These are phyloP conservation scores for Quercus aquifolioides DNA, from an alignment of 306 rosid genomes.

Conservation along the genomic window DNA sequence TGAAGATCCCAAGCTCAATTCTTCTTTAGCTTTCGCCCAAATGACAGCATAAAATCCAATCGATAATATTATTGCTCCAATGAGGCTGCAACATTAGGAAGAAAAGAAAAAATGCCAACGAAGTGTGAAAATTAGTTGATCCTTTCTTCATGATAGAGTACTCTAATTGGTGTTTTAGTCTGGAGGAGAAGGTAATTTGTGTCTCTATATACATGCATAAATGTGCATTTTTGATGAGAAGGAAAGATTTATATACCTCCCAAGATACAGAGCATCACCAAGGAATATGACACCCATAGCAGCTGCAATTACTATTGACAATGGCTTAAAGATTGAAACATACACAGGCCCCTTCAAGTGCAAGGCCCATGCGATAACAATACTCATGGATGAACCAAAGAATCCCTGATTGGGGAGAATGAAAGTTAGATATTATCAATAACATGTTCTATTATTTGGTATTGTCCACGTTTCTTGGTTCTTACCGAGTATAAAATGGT, in stretches of 20 bases:
- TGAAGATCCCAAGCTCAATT: neutral
- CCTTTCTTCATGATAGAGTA: too few species aligned
- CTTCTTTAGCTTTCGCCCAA: constrained; percentile 55
- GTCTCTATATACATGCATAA: too few species aligned
- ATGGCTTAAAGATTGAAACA: constrained; percentile 28
- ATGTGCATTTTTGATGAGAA: too few species aligned
- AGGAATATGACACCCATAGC: constrained; percentile 27
- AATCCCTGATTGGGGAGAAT: constrained; percentile 13
- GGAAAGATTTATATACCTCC: constrained; percentile 16
- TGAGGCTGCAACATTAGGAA: constrained; percentile 24
- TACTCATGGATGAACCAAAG: constrained; percentile 23
- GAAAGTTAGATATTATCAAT: neutral
- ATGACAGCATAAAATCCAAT: constrained; percentile 54
- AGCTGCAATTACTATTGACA: constrained; percentile 37
- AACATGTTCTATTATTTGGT: neutral
- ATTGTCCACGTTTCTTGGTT: neutral
- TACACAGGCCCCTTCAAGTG: constrained; percentile 30
- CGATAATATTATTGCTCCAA: constrained; percentile 48
- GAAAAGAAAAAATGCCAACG: neutral
- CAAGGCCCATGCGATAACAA: constrained; percentile 31
- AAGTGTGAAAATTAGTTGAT: neutral
- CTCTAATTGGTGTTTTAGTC: too few species aligned
- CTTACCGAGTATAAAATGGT: constrained; percentile 47
- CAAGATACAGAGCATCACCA: constrained; percentile 28
- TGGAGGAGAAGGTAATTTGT: neutral